Percentiles rank a stretch among this genome's conserved stretches.
Evolutionary conservation across 768 basidiomycete species (phyloP).

Genomic region (Kondoa malvinella): DNA sequence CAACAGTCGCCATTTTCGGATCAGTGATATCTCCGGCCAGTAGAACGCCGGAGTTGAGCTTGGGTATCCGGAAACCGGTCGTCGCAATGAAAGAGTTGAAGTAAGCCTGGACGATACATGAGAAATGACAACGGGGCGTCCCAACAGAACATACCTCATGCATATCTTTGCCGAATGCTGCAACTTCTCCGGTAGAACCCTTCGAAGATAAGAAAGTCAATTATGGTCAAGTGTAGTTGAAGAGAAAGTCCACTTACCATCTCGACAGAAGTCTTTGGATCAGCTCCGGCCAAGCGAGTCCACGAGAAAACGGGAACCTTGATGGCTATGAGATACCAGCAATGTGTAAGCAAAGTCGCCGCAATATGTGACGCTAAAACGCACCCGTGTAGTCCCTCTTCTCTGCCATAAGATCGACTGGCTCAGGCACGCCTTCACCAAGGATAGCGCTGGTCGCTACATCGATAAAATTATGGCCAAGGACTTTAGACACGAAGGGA

Average conservation of each 20-base stretch:
- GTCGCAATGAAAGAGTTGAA: conserved; percentile 85
- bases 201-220: conserved; percentile 42
- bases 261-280: conserved; percentile 66
- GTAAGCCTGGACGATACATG: too few species aligned
- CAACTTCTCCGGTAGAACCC: conserved; percentile 97
- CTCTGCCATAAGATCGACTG: conserved; percentile 77
- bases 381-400: conserved; percentile 74
- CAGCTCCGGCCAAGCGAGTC: conserved; percentile 90
- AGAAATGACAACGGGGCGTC: too few species aligned
- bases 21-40: conserved; percentile 76
- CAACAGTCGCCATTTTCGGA: conserved; percentile 70
- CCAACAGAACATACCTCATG: conserved; percentile 93
- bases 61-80: conserved; percentile 86
- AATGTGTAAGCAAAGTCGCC: too few species aligned
- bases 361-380: too few species aligned
- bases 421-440: conserved; percentile 68
- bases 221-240: conserved; percentile 11
- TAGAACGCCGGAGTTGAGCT: conserved; percentile 40
- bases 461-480: conserved; percentile 94
- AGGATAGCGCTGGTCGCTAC: conserved; percentile 76
- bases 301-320: too few species aligned
- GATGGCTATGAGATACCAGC: neutral
- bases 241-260: conserved; percentile 8
- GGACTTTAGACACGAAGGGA: conserved; percentile 97
- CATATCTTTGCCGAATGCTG: conserved; percentile 79